Evolutionary conservation across 768 basidiomycete species (phyloP), one percentile per base, ranked within the genome.

Genomic region (Termitomyces sp.): DNA sequence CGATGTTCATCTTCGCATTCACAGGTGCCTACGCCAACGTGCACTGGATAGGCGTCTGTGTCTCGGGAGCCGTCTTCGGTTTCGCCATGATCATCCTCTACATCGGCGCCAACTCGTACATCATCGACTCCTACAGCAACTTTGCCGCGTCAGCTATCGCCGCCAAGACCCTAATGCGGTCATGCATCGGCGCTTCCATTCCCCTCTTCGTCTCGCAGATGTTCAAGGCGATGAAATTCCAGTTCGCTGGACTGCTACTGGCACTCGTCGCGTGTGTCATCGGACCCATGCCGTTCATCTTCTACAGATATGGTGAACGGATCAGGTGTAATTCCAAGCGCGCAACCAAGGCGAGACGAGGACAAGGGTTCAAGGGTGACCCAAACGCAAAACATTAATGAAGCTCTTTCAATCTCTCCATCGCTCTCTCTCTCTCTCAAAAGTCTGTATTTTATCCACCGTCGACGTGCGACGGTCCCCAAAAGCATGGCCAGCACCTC

Each of bases 91-190:
- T 74, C 61, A 62, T 76, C 52, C 57, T 77, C 58, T 78, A 76
- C 66, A 67, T 76, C 61, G 70, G 73, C 41, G 74, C 73, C 17
- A 73, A 77, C 62, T 75, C 73, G 1, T 77, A 76, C 65, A 76
- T 77, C 67, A 69, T 77, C 59, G 76, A 77, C 65, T 71, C 70
- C 17, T 75, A 74, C 67, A 69, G 67, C 59, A 61, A 63, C 51
- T 77, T 69, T 57, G 76, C 78, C n/a, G 78, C 79, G 0, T 73
- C 72, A 17, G 78, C 77, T 6, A 73, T 79, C 59, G 76, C 77
- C 8, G 77, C 77, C 12, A 76, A 76, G 57, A 77, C 78, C 25
- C 59, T 76, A 34, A 59, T 75, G 61, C 71, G 75, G 3, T 73
- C 73, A 5, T 68, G 69, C 50, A 62, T 72, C 27, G 74, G 74